Evolutionary conservation across 345 rosid species (phyloP), one percentile per base, ranked within the genome.

Genomic region (Brassica carinata): DNA sequence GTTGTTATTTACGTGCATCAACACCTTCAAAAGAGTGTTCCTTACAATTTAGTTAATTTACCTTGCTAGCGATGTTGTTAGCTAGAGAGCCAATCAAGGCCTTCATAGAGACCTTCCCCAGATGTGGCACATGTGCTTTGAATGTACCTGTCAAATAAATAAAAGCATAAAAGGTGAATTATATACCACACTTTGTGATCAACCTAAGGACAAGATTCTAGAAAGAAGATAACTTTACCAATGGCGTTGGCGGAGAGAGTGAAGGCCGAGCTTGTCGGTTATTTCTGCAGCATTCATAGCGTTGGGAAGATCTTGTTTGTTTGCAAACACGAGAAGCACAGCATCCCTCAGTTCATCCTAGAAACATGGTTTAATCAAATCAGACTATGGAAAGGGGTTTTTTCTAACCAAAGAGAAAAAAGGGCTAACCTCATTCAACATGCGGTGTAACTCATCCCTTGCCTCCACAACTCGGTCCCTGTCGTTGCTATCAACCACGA

Each of bases 231-330:
- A 68, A 59, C 62, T 82, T 83, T 88, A 92, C 98, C 97, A 94
- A 76, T 91, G 94, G 80, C 95, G 95, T 31, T 31, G 23, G 23
- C 23, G 23, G 23, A 19, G 23, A 19, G 23, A 19, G 23, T 19
- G 23, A 19, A 19, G 23, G 23, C 23, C 23, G 23, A 93, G 98
- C 89, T 91, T 93, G 79, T 93, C 97, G 74, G 97, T 91, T 83
- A 93, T 93, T 77, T 93, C 97, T 27, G 97, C 97, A 69, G 98
- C 97, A 83, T 93, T 91, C 98, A 93, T 93, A 76, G 98, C 98
- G 75, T 91, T 91, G 7, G 92, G 97, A 86, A 93, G 97, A 87
- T 93, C 98, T 84, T 91, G 93, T 75, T 91, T 93, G 91, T 93
- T 91, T 13, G 97, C 95, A 83, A 91, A 91, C 62, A 93, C 98